A percentile compares a stretch with the other conserved stretches of the same genome.
These are phyloP conservation scores for Saturnispora hagleri DNA, from an alignment of 805 yeast species.

Conservation along the genomic window DNA sequence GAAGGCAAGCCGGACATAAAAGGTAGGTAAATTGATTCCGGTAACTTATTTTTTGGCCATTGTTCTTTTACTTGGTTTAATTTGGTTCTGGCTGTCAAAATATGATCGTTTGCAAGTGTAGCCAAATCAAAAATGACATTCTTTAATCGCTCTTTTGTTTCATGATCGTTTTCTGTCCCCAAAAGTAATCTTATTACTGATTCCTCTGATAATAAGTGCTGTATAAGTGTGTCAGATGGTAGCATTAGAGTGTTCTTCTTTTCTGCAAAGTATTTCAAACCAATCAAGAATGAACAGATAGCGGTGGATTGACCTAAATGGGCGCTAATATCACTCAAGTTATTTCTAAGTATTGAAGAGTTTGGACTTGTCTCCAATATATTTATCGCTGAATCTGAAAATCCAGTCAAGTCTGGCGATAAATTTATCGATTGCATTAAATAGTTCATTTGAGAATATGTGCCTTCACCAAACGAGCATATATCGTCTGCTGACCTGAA, in stretches of 20 bases:
- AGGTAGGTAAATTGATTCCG: constrained; percentile 61
- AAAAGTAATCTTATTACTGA: constrained; percentile 39
- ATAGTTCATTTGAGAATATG: constrained; percentile 65
- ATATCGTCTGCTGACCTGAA: constrained; percentile 40
- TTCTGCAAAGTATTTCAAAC: constrained; percentile 47
- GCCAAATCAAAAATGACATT: constrained; percentile 64
- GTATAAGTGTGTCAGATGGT: constrained; percentile 54
- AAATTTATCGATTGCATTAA: constrained; percentile 49
- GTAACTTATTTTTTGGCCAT: constrained; percentile 29
- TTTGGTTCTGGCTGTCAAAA: constrained; percentile 57
- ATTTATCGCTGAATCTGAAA: constrained; percentile 31
- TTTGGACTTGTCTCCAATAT: constrained; percentile 39
- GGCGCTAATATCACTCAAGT: constrained; percentile 54
- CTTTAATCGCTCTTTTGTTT: constrained; percentile 30
- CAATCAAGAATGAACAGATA: constrained; percentile 54
- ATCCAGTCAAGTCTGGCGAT: constrained; percentile 51
- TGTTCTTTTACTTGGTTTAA: constrained; percentile 31
- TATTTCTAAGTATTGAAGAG: constrained; percentile 14
- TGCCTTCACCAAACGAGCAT: constrained; percentile 74
- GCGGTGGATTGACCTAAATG: constrained; percentile 81
- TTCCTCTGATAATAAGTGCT: constrained; percentile 54
- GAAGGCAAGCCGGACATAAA: constrained; percentile 61
- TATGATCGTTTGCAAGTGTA: constrained; percentile 70
- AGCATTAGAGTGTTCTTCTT: constrained; percentile 43
- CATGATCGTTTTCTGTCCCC: constrained; percentile 31